phyloP scores from a whole-genome alignment of 129 eudicot genomes.

The Heracleum sosnowskyi region DNA sequence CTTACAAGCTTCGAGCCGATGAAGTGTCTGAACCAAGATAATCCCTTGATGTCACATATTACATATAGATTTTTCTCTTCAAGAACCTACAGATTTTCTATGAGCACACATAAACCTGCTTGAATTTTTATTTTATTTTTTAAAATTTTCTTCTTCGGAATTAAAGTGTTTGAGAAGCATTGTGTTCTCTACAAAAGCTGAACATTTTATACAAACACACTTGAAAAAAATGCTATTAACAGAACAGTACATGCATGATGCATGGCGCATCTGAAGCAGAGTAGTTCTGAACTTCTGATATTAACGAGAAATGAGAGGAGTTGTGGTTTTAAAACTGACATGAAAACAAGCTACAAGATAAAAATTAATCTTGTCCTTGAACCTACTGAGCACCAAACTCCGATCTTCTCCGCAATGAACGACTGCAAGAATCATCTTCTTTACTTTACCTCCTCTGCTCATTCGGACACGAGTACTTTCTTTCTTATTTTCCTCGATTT shows the following conservation, averaged over 20 bases:
- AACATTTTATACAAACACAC: background rate
- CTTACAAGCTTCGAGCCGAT: conserved; percentile 40
- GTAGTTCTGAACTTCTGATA: background rate
- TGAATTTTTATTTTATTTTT: background rate
- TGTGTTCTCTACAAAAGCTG: background rate
- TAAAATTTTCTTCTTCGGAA: too few relatives aligned
- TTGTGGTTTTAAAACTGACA: conserved; percentile 34
- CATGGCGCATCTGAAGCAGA: background rate
- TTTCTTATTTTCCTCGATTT: background rate
- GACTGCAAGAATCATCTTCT: conserved; percentile 43
- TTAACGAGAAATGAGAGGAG: conserved; percentile 34
- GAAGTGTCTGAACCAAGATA: conserved; percentile 55
- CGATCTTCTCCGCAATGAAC: conserved; percentile 58
- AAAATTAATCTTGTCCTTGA: conserved; percentile 53
- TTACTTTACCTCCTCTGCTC: conserved; percentile 14
- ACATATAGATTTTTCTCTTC: background rate
- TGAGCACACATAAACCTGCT: background rate
- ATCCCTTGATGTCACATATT: conserved; percentile 8
- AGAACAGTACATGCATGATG: background rate
- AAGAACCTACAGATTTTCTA: background rate
- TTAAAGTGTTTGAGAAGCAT: background rate
- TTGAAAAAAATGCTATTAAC: background rate
- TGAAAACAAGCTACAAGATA: conserved; percentile 72
- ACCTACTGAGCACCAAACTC: conserved; percentile 45
- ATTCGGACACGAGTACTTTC: conserved; percentile 11